Evolutionary conservation across 306 rosid species (phyloP), one percentile per base, ranked within the genome.

Genomic region (Ziziphus jujuba): DNA sequence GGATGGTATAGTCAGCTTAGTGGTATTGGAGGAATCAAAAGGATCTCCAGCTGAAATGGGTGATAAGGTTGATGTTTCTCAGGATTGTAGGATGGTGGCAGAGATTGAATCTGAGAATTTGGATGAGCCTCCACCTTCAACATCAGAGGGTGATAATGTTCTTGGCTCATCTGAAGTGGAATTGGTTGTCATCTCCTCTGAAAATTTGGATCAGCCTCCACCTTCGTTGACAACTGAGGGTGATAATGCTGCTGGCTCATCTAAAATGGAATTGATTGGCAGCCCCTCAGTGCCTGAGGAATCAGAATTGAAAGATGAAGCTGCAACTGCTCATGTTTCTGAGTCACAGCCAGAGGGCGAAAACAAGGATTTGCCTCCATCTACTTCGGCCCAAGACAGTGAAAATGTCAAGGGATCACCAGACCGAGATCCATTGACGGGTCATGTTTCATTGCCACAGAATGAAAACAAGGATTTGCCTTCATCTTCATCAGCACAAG

Each of bases 11-110:
- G 67, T 23, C 25, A 70, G 58, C 34, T 61, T 68, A 17, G 35
- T 16, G 2, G 60, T 35, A 35, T 36, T 12, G 56, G 60, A 59
- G 58, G 77, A 60, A 58, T 48, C 66, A 11, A 59, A 62, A 61
- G 65, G 72, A 72, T 66, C 73, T 50, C 75, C 72, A 70, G 63
- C 74, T 54, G 72, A 28, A 66, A 56, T n/a, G 24, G 63, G 25
- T 35, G 14, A 62, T 44, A 72, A 67, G 40, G 59, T 55, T 13
- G 72, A 50, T 65, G 62, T 56, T 56, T 31, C 67, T 34, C 55
- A 15, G 21, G 54, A 20, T 44, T 20, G 31, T 19, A 64, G 50
- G 43, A 45, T 19, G 23, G 60, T 53, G 52, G 54, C 56, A 16
- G 70, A 66, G 7, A 22, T 56, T 57, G 31, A 11, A 12, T 43